These are phyloP conservation scores for Polygonum maritimum DNA, from an alignment of 148 eudicot species.

Conservation along the genomic window DNA sequence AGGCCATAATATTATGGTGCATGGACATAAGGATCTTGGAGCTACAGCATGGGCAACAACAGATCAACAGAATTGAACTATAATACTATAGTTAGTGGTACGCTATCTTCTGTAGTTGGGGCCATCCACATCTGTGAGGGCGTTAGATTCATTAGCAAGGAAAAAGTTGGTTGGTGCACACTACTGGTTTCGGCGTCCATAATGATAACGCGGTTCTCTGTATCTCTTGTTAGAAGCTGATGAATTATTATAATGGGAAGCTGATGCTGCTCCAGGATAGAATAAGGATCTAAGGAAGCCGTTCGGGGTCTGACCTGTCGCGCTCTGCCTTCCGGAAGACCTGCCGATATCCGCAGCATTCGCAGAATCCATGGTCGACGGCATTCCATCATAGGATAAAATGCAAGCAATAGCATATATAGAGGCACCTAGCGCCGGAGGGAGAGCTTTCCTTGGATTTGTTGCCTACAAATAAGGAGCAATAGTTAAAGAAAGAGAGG, in stretches of 20 bases:
- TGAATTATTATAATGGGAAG: neutral
- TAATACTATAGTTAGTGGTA: neutral
- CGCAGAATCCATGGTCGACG: conserved; percentile 25
- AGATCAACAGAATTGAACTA: neutral
- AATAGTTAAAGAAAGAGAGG: neutral
- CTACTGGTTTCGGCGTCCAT: neutral
- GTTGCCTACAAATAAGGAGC: conserved; percentile 36
- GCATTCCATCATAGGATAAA: conserved; percentile 55
- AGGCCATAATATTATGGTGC: no score
- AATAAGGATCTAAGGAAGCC: conserved; percentile 24
- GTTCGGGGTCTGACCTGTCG: conserved; percentile 15
- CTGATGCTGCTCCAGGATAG: neutral
- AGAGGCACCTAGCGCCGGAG: conserved; percentile 54
- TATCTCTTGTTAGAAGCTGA: neutral
- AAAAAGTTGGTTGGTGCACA: neutral
- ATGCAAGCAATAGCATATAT: conserved; percentile 48
- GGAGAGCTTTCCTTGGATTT: conserved; percentile 49
- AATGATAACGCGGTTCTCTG: neutral
- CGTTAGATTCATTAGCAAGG: neutral
- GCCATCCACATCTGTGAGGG: neutral
- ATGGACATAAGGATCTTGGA: neutral
- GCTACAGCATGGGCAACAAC: neutral
- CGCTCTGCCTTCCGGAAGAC: conserved; percentile 16
- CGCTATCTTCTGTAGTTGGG: neutral
- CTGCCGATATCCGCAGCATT: conserved; percentile 43